Evolutionary conservation across 2,329 filamentous ascomycete genomes (phyloP), one percentile per base, ranked within the genome.

Genomic region (Ustulina deusta): DNA sequence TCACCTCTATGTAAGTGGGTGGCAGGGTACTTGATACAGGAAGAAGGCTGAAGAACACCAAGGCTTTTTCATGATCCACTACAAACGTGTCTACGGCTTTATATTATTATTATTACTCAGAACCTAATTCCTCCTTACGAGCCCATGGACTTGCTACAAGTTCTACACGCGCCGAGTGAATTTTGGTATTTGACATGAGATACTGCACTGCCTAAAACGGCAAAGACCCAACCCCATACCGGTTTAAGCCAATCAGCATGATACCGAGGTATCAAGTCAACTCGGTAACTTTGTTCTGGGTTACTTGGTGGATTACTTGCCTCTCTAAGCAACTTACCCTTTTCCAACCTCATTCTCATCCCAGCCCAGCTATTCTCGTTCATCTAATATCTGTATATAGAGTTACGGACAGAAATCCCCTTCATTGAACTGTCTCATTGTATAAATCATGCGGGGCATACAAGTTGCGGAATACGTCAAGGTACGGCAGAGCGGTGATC

Each of bases 381-480:
- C 20, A 9, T 25, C 34, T 27, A 25, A 17, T 42, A 42, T n/a
- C 13, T 42, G 15, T 29, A 60, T n/a, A 42, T 38, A 40, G 11
- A 61, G 5, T 6, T n/a, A 27, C 20, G 17, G 11, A 3, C 22
- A 7, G 11, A 36, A 58, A 36, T 6, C 10, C 46, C 6, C 4
- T 27, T 17, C 1, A 25, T 42, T 17, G 27, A 49, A 15, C 15
- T 32, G 2, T 29, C 13, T n/a, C 27, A 38, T 51, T 22, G 25
- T 40, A 25, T 34, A 42, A 74, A 89, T 71, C 59, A 95, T 95
- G 92, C 89, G 88, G 74, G 93, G 88, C 74, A 93, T 94, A 65
- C 88, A 93, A 79, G 81, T 94, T 65, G 87, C 84, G 72, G 83
- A 92, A 85, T 93, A 93, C 76, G 89, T 93, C 80, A 90, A 92